Evolutionary conservation across 164 flowering plant genomes (phyloP).

Genomic region (Chimonanthus praecox): DNA sequence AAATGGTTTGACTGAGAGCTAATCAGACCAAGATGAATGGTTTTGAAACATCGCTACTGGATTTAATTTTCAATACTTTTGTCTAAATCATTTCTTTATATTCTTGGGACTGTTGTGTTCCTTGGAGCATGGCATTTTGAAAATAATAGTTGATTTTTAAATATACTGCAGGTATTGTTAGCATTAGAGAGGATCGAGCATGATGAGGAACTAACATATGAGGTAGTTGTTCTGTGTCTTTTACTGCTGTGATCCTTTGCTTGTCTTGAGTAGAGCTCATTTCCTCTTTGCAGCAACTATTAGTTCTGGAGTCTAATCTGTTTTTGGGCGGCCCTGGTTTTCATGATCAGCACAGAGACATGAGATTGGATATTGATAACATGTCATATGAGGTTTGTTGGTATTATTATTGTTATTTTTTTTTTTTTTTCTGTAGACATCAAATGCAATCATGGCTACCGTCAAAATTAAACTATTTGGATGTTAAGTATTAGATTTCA

Average conservation of each 20-base stretch:
- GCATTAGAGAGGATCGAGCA: conserved; percentile 88
- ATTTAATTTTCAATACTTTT: too few relatives aligned
- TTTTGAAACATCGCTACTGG: too few relatives aligned
- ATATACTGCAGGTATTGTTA: conserved; percentile 51
- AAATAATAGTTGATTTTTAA: not conserved
- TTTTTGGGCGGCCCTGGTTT: conserved; percentile 56
- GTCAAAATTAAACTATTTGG: too few relatives aligned
- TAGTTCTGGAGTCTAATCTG: conserved; percentile 66
- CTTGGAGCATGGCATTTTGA: too few relatives aligned
- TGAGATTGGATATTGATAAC: conserved; percentile 96
- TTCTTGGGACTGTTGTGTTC: too few relatives aligned
- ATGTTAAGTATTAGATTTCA: too few relatives aligned
- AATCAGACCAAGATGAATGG: too few relatives aligned
- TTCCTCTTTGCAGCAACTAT: conserved; percentile 53
- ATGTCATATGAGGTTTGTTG: conserved; percentile 95
- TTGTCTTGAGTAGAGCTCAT: not conserved
- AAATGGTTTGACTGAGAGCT: too few relatives aligned
- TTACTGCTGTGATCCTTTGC: not conserved
- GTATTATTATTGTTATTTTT: too few relatives aligned
- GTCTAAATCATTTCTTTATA: too few relatives aligned
- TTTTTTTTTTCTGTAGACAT: too few relatives aligned
- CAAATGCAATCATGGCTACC: too few relatives aligned
- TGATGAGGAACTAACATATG: conserved; percentile 73
- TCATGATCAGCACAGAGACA: conserved; percentile 86
- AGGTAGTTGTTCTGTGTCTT: conserved; percentile 36